Percentiles rank a stretch among this genome's conserved stretches.
phyloP scores from a whole-genome alignment of 371 early-diverging fungal species.

The Rhizopus arrhizus region DNA sequence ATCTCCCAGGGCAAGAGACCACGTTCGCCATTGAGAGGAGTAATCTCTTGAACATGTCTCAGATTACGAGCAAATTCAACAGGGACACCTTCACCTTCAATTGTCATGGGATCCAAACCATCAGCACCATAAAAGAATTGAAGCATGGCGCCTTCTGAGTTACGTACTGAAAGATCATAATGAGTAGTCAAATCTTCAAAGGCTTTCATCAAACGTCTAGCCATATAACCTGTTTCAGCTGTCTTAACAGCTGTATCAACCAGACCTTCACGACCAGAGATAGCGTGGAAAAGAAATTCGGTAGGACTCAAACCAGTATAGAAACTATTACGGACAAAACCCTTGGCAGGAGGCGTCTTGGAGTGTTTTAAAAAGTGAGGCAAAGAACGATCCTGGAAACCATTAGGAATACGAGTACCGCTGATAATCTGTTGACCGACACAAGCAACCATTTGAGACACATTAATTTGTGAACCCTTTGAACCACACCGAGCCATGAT shows the following conservation, averaged over 20 bases:
- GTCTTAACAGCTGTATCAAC: conserved; percentile 99
- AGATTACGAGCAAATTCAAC: conserved; percentile 89
- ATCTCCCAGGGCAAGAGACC: conserved; percentile 78
- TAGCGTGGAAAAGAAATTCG: conserved; percentile 99
- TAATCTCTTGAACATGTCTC: conserved; percentile 58
- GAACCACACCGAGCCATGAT: conserved; percentile 94
- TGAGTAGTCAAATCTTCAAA: conserved; percentile 95
- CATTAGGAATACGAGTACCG: conserved; percentile 96
- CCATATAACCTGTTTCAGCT: conserved; percentile 99
- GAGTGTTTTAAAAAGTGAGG: conserved; percentile 96
- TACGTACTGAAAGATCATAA: conserved; percentile 97
- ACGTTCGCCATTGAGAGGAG: conserved; percentile 31
- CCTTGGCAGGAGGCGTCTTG: conserved; percentile 91
- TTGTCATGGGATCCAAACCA: conserved; percentile 93
- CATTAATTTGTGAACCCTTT: conserved; percentile 92
- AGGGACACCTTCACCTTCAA: conserved; percentile 93
- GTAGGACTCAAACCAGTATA: conserved; percentile 94
- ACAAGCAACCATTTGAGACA: conserved; percentile 99
- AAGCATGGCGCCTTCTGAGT: conserved; percentile 91
- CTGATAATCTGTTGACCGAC: conserved; percentile 99
- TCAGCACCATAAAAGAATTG: conserved; percentile 99
- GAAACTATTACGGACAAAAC: conserved; percentile 98
- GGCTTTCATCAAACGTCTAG: conserved; percentile 98
- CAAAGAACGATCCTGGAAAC: conserved; percentile 95
- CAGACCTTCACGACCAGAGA: conserved; percentile 99